Percentiles rank a stretch among this genome's conserved stretches.
These are phyloP conservation scores for Chytriomyces sp. DNA, from an alignment of 192 early-diverging fungal species.

Conservation along the genomic window DNA sequence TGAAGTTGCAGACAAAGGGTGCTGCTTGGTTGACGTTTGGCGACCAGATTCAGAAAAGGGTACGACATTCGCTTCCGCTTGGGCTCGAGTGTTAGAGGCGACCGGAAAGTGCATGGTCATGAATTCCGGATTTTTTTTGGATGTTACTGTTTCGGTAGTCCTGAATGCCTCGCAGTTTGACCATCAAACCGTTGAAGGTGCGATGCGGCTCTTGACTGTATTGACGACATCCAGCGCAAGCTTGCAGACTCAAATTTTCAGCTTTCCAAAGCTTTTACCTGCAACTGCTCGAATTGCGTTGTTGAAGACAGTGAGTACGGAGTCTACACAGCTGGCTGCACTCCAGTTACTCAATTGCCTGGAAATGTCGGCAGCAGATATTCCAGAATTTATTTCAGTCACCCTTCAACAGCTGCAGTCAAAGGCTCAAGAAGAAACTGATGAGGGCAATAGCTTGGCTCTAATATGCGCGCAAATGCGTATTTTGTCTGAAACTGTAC, in stretches of 20 bases:
- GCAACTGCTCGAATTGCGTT: background rate
- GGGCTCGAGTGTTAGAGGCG: background rate
- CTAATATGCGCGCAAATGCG: background rate
- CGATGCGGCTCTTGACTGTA: background rate
- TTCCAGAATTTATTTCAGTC: background rate
- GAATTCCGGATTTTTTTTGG: conserved; percentile 7
- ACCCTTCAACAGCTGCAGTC: background rate
- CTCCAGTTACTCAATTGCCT: background rate
- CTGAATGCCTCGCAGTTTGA: background rate
- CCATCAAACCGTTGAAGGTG: background rate
- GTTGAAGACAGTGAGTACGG: background rate
- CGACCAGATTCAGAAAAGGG: background rate
- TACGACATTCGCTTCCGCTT: too few species aligned
- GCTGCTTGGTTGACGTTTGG: background rate
- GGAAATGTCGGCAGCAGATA: background rate
- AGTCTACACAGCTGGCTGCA: background rate
- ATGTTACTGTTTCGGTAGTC: too few species aligned
- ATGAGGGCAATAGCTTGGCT: background rate
- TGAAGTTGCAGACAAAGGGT: background rate
- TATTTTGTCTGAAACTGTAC: background rate
- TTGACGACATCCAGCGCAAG: background rate
- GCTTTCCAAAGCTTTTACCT: background rate
- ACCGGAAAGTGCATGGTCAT: background rate
- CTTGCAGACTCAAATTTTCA: background rate
- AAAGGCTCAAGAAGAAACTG: background rate